These are phyloP conservation scores for Echites panduratus DNA, from an alignment of 257 asterid species.

Conservation along the genomic window DNA sequence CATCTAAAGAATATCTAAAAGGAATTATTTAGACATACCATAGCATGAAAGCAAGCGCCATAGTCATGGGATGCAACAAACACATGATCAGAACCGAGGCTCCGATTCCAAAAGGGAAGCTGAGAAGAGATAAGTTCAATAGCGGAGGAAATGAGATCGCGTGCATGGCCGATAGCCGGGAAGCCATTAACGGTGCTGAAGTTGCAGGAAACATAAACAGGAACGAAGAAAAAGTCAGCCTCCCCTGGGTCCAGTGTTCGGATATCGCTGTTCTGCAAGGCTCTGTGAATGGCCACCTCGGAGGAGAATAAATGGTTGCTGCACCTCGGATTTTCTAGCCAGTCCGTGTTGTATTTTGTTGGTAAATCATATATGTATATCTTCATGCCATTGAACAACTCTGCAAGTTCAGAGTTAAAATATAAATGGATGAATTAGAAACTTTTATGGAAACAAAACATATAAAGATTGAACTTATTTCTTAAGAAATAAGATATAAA, in stretches of 20 bases:
- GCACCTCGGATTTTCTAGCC: slow-evolving; percentile 66
- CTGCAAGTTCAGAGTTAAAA: slow-evolving; percentile 17
- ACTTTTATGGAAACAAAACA: too few species aligned
- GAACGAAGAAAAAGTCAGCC: slow-evolving; percentile 88
- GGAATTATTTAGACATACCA: slow-evolving; percentile 35
- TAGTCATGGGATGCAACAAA: slow-evolving; percentile 95
- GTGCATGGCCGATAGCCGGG: slow-evolving; percentile 91
- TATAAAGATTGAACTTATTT: neutral
- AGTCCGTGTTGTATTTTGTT: slow-evolving; percentile 50
- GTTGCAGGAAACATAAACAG: slow-evolving; percentile 85
- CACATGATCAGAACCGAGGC: slow-evolving; percentile 77
- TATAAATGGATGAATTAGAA: neutral
- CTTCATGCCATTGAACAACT: slow-evolving; percentile 40
- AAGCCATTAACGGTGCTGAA: slow-evolving; percentile 87
- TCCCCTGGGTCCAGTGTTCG: slow-evolving; percentile 56
- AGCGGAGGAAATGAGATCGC: slow-evolving; percentile 52
- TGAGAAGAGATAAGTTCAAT: slow-evolving; percentile 40
- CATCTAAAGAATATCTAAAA: neutral
- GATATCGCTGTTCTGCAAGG: slow-evolving; percentile 36
- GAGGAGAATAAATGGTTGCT: slow-evolving; percentile 72
- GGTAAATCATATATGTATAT: slow-evolving; percentile 71
- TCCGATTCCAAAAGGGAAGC: slow-evolving; percentile 81
- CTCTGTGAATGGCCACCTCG: slow-evolving; percentile 82
- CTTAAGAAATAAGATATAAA: neutral
- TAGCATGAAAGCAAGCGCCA: slow-evolving; percentile 90